Conservation (phyloP, 345 rosid genomes). For the Gossypium australe region DNA sequence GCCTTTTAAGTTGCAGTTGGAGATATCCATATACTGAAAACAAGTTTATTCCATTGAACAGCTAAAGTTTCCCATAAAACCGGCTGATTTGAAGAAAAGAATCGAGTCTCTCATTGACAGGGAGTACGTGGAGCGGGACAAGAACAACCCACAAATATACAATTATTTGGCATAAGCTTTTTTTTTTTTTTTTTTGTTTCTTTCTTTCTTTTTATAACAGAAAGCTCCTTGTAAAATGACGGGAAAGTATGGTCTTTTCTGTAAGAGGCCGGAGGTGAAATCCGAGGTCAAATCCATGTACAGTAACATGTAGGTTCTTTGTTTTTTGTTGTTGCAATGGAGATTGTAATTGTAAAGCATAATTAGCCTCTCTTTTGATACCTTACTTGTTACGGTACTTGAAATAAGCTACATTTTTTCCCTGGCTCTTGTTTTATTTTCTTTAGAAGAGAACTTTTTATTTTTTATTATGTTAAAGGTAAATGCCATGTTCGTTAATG, state of each 20-base stretch:
- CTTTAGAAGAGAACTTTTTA: not conserved
- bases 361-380: conserved; percentile 13
- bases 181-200: not conserved
- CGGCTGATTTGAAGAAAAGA: conserved; percentile 95
- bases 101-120: conserved; percentile 92
- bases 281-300: conserved; percentile 30
- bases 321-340: conserved; percentile 6
- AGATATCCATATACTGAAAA: not conserved
- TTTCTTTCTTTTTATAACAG: not conserved
- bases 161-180: conserved; percentile 71
- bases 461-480: too few species aligned
- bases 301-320: conserved; percentile 25
- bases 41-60: conserved; percentile 32
- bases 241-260: conserved; percentile 11
- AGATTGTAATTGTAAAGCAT: conserved; percentile 35
- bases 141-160: conserved; percentile 94
- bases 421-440: not conserved
- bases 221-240: conserved; percentile 17
- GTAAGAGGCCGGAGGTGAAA: conserved; percentile 4
- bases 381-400: not conserved
- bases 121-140: conserved; percentile 98
- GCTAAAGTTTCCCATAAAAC: conserved; percentile 97
- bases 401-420: not conserved
- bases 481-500: too few species aligned
- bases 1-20: not conserved